phyloP scores from a whole-genome alignment of 495 filamentous ascomycete genomes.

The Entonaema liquescens region DNA sequence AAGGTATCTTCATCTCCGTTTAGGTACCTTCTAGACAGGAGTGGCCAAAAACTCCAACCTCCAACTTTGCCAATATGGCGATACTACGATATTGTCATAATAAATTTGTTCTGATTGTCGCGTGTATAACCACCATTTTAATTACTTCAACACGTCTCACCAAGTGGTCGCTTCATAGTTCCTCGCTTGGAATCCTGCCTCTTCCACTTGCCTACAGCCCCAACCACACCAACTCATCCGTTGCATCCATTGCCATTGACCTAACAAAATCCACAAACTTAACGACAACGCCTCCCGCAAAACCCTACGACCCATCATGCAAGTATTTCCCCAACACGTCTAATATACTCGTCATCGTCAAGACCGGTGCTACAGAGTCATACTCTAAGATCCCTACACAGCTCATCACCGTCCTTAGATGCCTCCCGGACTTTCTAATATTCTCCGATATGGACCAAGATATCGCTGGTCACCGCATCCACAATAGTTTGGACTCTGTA shows the following conservation, averaged over 20 bases:
- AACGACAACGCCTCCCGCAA: background rate
- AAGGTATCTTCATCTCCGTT: no score
- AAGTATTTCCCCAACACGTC: slow-evolving; percentile 49
- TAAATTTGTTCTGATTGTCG: slow-evolving; percentile 27
- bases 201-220: slow-evolving; percentile 31
- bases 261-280: background rate
- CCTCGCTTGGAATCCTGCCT: slow-evolving; percentile 4
- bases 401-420: slow-evolving; percentile 61
- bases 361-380: slow-evolving; percentile 66
- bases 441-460: slow-evolving; percentile 66
- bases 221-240: slow-evolving; percentile 32
- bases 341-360: slow-evolving; percentile 60
- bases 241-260: background rate
- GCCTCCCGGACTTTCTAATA: slow-evolving; percentile 62
- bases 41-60: no score
- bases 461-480: slow-evolving; percentile 56
- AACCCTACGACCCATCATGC: slow-evolving; percentile 40
- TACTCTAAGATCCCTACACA: slow-evolving; percentile 63
- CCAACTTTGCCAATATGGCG: slow-evolving; percentile 25
- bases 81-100: slow-evolving; percentile 28
- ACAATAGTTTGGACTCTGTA: slow-evolving; percentile 63
- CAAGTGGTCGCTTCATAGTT: slow-evolving; percentile 38
- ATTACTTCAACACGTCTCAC: slow-evolving; percentile 41
- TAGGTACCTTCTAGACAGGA: no score
- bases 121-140: slow-evolving; percentile 43